These are phyloP conservation scores for Spongospora subterranea DNA, from an alignment of 208 protist genomes.

Conservation along the genomic window DNA sequence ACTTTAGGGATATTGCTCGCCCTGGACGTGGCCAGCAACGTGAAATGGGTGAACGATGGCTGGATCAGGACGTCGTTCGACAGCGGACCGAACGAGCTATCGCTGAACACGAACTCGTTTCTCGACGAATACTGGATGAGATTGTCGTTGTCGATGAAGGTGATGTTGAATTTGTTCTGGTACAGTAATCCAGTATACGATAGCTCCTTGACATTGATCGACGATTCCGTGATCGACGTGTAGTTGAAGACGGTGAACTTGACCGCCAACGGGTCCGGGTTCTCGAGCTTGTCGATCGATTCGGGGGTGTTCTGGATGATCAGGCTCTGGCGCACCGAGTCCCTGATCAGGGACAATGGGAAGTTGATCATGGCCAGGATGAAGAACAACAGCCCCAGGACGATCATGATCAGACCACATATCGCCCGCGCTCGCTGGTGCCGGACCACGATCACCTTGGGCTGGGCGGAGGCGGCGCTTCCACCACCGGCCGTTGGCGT, in stretches of 20 bases:
- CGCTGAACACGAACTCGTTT: background rate
- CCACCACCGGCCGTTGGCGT: too few species aligned
- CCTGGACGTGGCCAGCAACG: background rate
- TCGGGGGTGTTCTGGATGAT: conserved; percentile 8
- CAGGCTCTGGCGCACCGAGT: background rate
- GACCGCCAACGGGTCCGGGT: background rate
- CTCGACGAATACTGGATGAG: conserved; percentile 22
- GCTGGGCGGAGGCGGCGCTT: too few species aligned
- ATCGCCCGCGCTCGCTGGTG: background rate
- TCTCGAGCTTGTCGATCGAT: background rate
- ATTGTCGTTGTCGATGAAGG: conserved; percentile 20
- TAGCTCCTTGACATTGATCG: background rate
- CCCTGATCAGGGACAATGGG: background rate
- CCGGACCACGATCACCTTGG: too few species aligned
- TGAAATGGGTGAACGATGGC: conserved; percentile 43
- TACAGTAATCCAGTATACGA: background rate
- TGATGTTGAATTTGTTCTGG: background rate
- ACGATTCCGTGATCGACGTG: background rate
- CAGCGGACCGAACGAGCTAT: background rate
- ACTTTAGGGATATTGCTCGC: background rate
- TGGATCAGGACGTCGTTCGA: conserved; percentile 3
- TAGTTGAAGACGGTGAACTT: conserved; percentile 8
- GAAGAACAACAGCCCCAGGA: background rate
- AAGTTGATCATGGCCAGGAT: conserved; percentile 41
- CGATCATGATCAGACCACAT: background rate